Percentiles rank a stretch among this genome's conserved stretches.
phyloP scores from a whole-genome alignment of 306 rosid species.

The Gleditsia sinensis region DNA sequence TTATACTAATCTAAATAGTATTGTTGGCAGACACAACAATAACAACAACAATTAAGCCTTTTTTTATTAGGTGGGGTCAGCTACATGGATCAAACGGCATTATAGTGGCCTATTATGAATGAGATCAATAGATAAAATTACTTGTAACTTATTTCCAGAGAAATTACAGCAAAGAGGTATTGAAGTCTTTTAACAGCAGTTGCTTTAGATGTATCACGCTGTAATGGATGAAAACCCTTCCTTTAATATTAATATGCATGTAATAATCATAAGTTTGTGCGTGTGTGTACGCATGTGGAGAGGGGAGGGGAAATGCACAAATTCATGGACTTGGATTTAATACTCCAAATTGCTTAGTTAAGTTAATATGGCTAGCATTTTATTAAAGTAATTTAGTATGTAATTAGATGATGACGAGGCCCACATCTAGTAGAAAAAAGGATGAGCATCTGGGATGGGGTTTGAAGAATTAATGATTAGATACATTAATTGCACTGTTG shows the following conservation, averaged over 20 bases:
- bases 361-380: neutral
- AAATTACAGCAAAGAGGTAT: constrained; percentile 88
- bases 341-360: constrained; percentile 12
- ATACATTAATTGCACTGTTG: constrained; percentile 6
- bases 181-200: neutral
- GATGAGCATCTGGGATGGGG: neutral
- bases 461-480: neutral
- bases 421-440: neutral
- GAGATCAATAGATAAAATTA: constrained; percentile 75
- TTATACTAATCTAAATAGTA: constrained; percentile 28
- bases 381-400: neutral
- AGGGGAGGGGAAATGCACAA: neutral
- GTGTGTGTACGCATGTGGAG: neutral
- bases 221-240: neutral
- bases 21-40: constrained; percentile 71
- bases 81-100: too few relatives aligned
- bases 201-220: constrained; percentile 4
- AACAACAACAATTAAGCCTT: too few relatives aligned
- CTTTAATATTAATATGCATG: neutral
- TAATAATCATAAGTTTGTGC: neutral
- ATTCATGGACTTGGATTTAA: constrained; percentile 3
- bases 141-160: constrained; percentile 79
- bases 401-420: neutral
- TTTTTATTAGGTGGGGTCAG: too few relatives aligned
- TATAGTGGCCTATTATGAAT: too few relatives aligned